Conservation (phyloP, 345 rosid species). For the Eucalyptus polybractea region DNA sequence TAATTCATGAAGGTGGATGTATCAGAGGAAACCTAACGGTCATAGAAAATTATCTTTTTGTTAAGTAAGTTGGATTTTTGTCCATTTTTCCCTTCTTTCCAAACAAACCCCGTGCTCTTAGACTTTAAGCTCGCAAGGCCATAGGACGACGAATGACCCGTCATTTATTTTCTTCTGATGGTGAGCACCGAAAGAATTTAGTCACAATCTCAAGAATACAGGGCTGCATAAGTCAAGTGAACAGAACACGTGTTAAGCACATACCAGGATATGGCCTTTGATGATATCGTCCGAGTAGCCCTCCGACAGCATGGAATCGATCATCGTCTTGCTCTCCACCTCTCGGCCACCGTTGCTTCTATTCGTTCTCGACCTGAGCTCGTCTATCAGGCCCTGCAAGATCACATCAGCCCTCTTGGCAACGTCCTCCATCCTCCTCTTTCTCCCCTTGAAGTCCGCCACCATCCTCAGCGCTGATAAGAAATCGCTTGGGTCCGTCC, state of each 20-base stretch:
- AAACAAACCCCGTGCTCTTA: neutral
- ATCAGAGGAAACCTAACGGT: too few species aligned
- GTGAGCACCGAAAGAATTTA: too few species aligned
- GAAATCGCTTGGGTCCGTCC: too few species aligned
- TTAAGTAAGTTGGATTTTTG: too few species aligned
- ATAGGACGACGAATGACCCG: neutral
- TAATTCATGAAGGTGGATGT: too few species aligned
- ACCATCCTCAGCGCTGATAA: too few species aligned
- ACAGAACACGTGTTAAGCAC: neutral
- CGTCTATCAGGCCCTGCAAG: conserved; percentile 34
- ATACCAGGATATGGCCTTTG: conserved; percentile 22
- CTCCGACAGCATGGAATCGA: conserved; percentile 30
- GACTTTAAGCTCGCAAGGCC: neutral
- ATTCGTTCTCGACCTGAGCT: conserved; percentile 10
- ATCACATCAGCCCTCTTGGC: conserved; percentile 14
- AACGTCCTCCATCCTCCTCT: conserved; percentile 1
- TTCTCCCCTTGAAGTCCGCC: conserved; percentile 1
- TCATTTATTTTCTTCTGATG: too few species aligned
- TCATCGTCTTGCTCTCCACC: conserved; percentile 26
- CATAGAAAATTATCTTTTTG: too few species aligned
- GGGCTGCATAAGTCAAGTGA: neutral
- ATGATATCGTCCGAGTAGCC: conserved; percentile 32
- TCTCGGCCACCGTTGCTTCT: neutral
- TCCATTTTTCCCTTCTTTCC: neutral
- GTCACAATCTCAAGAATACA: too few species aligned